Base-by-base conservation (phyloP, 495 filamentous ascomycete genomes). In the Glonium stellatum region DNA sequence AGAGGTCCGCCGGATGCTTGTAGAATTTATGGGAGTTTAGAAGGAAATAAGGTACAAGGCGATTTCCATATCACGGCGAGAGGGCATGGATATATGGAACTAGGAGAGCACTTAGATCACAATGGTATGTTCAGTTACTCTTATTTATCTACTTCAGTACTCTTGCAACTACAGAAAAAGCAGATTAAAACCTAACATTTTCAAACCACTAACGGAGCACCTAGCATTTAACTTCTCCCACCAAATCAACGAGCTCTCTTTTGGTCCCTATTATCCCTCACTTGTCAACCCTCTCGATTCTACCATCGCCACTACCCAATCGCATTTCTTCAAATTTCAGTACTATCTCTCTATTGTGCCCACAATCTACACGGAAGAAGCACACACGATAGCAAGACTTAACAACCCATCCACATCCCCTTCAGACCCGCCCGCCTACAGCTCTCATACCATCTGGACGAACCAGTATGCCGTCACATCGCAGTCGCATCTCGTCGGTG, bases 391-490 rank as follows among this genome's bases (percentile, higher is more conserved):
- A 44, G 57, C 57, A 1, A 58, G 61, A 42, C 61, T 67, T 49
- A 57, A 74, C 5, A 71, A 79, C 54, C 31, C 76, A 74, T 54
- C 71, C 73, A 62, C 59, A 44, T 64, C 67, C 21, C 63, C 65
- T 25, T 35, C 37, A 12, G 61, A 53, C 37, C 51, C 66, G 65
- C 34, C 64, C 44, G 56, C 69, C 46, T 49, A 63, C 41, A 65
- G 63, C 34, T 55, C 54, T 0, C 64, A 70, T 61, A 87, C 85
- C 41, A 80, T 99, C 75, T 82, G 86, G 75, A 97, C 93, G 22
- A 97, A 99, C 77, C 93, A 99, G 72, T 99, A 99, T 79, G 93
- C 92, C 42, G 93, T 95, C 0, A 97, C 92, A 0, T 87, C 89
- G 65, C 90, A 96, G 72, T 84, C 80, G 55, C 80, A 82, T 54